Evolutionary conservation across 2,329 filamentous ascomycete species (phyloP).

Genomic region (Phialocephala subalpina): DNA sequence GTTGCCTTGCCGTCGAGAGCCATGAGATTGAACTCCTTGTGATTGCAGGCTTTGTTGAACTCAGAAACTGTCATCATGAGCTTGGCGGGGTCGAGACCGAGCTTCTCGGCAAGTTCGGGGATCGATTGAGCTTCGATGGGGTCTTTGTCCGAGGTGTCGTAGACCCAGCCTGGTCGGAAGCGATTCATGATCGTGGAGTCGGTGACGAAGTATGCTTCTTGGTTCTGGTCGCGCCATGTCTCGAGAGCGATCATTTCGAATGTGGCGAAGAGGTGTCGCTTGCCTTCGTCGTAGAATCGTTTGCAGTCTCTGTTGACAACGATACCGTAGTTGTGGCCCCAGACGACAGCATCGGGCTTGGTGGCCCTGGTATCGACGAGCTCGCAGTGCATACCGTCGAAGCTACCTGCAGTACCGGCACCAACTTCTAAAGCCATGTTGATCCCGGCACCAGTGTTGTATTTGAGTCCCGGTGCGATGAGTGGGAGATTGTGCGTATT

Average conservation of each 20-base stretch:
- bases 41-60: conserved; percentile 48
- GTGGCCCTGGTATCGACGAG: conserved; percentile 50
- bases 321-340: conserved; percentile 53
- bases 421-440: conserved; percentile 52
- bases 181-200: conserved; percentile 50
- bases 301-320: conserved; percentile 51
- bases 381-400: conserved; percentile 53
- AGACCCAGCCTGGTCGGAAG: conserved; percentile 52
- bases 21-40: conserved; percentile 51
- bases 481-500: conserved; percentile 49
- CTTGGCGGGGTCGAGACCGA: conserved; percentile 46
- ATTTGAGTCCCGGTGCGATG: conserved; percentile 50
- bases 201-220: conserved; percentile 51
- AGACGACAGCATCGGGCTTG: conserved; percentile 41
- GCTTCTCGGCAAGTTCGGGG: conserved; percentile 48
- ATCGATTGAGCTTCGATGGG: conserved; percentile 50
- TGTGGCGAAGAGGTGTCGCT: conserved; percentile 51
- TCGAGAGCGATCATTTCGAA: conserved; percentile 46
- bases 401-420: conserved; percentile 49
- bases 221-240: conserved; percentile 50
- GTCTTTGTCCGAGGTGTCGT: conserved; percentile 51
- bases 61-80: conserved; percentile 49
- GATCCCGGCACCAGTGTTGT: conserved; percentile 49
- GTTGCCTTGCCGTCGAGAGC: conserved; percentile 51
- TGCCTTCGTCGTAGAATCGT: conserved; percentile 49